Base-by-base conservation (phyloP, 495 filamentous ascomycete species). In the Penicillium antarcticum region DNA sequence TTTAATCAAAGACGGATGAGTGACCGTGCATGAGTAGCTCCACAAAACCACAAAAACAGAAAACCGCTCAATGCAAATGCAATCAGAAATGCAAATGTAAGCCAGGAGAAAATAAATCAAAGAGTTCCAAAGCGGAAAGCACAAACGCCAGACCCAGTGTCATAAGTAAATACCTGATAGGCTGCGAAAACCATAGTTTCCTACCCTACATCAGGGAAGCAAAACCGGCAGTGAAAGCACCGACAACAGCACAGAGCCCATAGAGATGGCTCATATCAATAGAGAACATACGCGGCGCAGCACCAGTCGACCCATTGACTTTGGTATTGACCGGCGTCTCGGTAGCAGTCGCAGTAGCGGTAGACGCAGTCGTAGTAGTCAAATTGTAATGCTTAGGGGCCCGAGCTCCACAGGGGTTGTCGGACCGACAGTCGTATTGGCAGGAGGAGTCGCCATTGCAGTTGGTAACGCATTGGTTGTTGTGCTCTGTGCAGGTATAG, bases 341-440 rank as follows among this genome's bases (percentile, higher is more conserved):
- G 60, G 26, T 58, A 1, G 73, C 65, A 12, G 74, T 65, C 14
- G 76, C 67, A 7, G 76, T 52, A 11, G 76, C 57, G 16, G 66
- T 53, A 11, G 70, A 60, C 37, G 74, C 69, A 37, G 77, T 67
- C 16, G 81, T 73, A 13, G 76, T 76, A 6, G 79, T 80, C 7
- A 65, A 56, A 65, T 92, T 92, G 54, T 77, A 67, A 24, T 72
- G 75, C 33, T 69, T 80, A 9, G 89, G 90, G 55, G 79, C 69
- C 62, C 83, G 80, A 7, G 91, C 91, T 58, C 91, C 91, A 60
- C 91, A 96, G 6, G 88, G 89, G 62, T 95, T 75, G 46, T 88
- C 62, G 44, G 77, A 61, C 55, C 84, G 81, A 77, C 91, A 96
- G 19, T 66, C 48, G 38, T 69, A 71, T 39, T 83, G 72, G 61